phyloP scores from a whole-genome alignment of 2,329 filamentous ascomycete species.

The Curvularia lunata region DNA sequence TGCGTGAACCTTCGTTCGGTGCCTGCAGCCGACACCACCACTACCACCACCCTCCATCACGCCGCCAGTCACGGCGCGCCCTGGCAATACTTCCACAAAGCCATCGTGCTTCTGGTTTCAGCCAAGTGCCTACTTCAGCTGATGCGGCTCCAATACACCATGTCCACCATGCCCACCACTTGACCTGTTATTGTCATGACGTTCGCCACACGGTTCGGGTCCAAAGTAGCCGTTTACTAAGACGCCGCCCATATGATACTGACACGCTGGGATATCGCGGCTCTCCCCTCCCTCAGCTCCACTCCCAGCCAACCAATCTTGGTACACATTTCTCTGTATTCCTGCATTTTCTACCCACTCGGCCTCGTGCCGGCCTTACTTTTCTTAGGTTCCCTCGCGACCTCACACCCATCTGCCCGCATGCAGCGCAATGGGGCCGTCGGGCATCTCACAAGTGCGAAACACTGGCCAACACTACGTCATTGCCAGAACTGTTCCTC shows the following conservation, averaged over 20 bases:
- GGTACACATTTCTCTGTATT: slow-evolving; percentile 7
- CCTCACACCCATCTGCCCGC: neutral
- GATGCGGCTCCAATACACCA: slow-evolving; percentile 36
- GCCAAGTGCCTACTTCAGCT: slow-evolving; percentile 29
- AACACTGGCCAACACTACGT: slow-evolving; percentile 3
- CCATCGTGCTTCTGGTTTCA: slow-evolving; percentile 7
- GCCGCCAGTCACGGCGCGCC: slow-evolving; percentile 4
- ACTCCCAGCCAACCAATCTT: slow-evolving; percentile 12
- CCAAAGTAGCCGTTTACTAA: slow-evolving; percentile 7
- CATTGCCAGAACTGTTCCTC: neutral
- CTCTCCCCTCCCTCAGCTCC: slow-evolving; percentile 16
- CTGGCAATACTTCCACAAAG: neutral
- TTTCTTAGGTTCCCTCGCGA: slow-evolving; percentile 6
- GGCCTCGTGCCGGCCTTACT: slow-evolving; percentile 10
- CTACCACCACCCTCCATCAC: slow-evolving; percentile 5
- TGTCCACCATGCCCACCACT: slow-evolving; percentile 6
- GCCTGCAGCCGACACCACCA: slow-evolving; percentile 17
- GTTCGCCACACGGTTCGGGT: slow-evolving; percentile 6
- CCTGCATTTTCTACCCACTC: slow-evolving; percentile 15
- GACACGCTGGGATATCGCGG: slow-evolving; percentile 18
- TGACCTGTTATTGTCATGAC: slow-evolving; percentile 14
- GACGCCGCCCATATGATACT: slow-evolving; percentile 19
- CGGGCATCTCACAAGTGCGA: slow-evolving; percentile 1
- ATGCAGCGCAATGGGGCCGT: slow-evolving; percentile 4
- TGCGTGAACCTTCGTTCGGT: slow-evolving; percentile 39